These are phyloP conservation scores for Kewa caespitosa DNA, from an alignment of 179 eudicot genomes.

Conservation along the genomic window DNA sequence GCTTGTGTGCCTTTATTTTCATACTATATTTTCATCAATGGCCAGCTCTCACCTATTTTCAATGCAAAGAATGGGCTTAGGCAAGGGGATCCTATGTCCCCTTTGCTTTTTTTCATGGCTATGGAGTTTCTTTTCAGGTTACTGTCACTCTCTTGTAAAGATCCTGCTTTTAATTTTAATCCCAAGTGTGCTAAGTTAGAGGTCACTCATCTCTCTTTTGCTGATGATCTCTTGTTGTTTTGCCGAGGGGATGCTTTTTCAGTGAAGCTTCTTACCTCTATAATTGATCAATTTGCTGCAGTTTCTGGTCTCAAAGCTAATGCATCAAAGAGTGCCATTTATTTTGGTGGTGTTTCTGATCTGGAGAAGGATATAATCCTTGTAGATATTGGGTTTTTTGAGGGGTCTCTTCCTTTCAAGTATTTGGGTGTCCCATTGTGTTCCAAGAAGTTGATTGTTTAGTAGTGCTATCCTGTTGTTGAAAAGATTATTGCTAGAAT, in stretches of 20 bases:
- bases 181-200: neutral
- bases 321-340: neutral
- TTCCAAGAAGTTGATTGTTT: neutral
- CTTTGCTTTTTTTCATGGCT: neutral
- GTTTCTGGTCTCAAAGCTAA: neutral
- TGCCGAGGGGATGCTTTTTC: neutral
- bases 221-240: neutral
- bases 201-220: neutral
- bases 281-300: neutral
- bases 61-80: neutral
- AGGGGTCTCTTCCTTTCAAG: no score
- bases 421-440: no score
- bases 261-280: neutral
- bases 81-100: neutral
- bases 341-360: neutral
- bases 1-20: neutral
- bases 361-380: neutral
- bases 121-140: no score
- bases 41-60: neutral
- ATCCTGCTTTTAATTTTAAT: neutral
- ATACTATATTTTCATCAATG: neutral
- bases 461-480: neutral
- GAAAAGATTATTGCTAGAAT: neutral
- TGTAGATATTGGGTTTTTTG: no score
- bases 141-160: neutral